Percentiles rank a stretch among this genome's conserved stretches.
Evolutionary conservation across 2,329 filamentous ascomycete genomes (phyloP).

Genomic region (Neopestalotiopsis rosae): DNA sequence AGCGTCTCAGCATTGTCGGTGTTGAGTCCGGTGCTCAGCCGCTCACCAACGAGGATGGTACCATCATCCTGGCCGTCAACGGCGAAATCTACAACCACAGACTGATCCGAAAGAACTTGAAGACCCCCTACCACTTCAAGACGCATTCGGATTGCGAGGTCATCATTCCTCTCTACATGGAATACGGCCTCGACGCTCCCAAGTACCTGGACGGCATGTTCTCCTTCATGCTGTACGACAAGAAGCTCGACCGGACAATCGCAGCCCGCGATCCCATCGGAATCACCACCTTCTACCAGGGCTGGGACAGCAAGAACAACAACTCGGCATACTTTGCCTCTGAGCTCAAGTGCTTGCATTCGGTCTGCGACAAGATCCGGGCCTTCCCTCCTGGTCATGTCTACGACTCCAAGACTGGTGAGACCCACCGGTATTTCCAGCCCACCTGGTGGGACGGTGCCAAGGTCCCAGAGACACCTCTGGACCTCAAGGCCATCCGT

Average conservation of each 20-base stretch:
- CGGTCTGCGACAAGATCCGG: constrained; percentile 94
- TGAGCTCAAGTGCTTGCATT: constrained; percentile 90
- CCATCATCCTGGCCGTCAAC: constrained; percentile 93
- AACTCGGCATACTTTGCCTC: constrained; percentile 94
- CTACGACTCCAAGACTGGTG: constrained; percentile 90
- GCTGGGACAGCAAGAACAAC: constrained; percentile 83
- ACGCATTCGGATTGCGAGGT: constrained; percentile 98
- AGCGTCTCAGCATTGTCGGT: constrained; percentile 96
- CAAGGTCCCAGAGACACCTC: constrained; percentile 77
- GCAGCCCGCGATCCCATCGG: constrained; percentile 96
- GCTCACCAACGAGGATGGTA: constrained; percentile 87
- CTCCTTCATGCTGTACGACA: constrained; percentile 98
- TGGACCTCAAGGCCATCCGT: constrained; percentile 84
- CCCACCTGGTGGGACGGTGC: constrained; percentile 90
- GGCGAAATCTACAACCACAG: constrained; percentile 99
- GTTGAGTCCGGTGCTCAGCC: constrained; percentile 97
- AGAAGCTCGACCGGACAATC: constrained; percentile 88
- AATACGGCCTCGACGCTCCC: constrained; percentile 90
- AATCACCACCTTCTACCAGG: constrained; percentile 96
- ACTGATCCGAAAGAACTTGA: constrained; percentile 85
- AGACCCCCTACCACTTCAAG: constrained; percentile 92
- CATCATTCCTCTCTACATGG: constrained; percentile 95
- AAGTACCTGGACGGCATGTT: constrained; percentile 99
- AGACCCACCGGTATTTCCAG: constrained; percentile 86
- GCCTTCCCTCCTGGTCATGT: constrained; percentile 94